Base-by-base conservation (phyloP, 2,329 filamentous ascomycete species). In the Pseudogymnoascus sp. region DNA sequence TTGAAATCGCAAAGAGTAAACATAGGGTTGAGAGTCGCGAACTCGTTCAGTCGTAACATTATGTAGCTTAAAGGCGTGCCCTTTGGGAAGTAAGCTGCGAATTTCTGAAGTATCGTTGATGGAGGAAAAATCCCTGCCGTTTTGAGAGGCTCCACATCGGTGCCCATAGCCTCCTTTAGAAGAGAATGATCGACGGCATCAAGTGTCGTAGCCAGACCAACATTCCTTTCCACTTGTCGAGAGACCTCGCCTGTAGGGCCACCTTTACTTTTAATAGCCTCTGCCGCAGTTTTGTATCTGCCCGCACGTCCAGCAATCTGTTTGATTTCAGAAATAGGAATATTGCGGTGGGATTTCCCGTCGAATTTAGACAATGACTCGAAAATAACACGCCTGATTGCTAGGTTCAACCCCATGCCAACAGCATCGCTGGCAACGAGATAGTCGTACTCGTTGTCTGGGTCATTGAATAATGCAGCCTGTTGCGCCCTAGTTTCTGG, bases 381-480 rank as follows among this genome's bases (percentile, higher is more conserved):
- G 68, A 99, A 95, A 62, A 99, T 84, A 66, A 99, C 84, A 26
- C 96, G 89, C 73, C 92, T 95, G 73, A 97, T 91, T 75, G 86
- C 92, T 74, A 99, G 77, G 71, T 99, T 99, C 21, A 99, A 79
- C 1, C 96, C 95, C 93, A 99, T 97, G 39, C 95, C 95, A 66
- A 99, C 93, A 57, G 95, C 95, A 76, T 97, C 92, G 69, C 91
- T 97, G 7, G 96, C 95, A 26, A 95, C 93, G 5, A 99, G 80
- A 69, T 87, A 96, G 73, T 99, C 95, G 73, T 97, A 99, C 65
- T 97, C 93, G 73, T 96, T 99, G 72, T 96, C 77, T 0, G 92
- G 93, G 67, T 97, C 90, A 72, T 99, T 99, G 80, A 99, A 99
- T 0, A 97, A 80, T 14, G 86, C 86, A 0, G 95, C 95, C 77